Percentiles rank a stretch among this genome's conserved stretches.
Conservation (phyloP, 1,139 yeast species). For the Hansenula lynferdii region DNA sequence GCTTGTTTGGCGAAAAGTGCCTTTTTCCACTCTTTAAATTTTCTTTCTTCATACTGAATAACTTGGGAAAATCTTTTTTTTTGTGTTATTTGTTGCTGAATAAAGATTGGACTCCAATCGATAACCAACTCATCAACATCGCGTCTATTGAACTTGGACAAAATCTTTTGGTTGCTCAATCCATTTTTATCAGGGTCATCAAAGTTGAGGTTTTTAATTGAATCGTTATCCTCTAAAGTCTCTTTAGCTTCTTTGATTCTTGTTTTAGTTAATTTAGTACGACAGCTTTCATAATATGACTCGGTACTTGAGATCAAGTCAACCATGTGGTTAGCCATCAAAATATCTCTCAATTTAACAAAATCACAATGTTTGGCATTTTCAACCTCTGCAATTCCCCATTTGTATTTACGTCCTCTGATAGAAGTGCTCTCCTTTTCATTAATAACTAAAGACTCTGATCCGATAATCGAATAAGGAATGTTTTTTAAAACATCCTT, state of each 20-base stretch:
- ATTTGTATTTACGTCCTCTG: slow-evolving; percentile 61
- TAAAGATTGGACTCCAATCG: slow-evolving; percentile 44
- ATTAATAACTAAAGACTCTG: slow-evolving; percentile 31
- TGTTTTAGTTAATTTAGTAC: slow-evolving; percentile 38
- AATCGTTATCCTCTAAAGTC: slow-evolving; percentile 19
- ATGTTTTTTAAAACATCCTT: slow-evolving; percentile 27
- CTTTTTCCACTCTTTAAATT: slow-evolving; percentile 63
- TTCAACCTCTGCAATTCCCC: slow-evolving; percentile 76
- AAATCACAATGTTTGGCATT: slow-evolving; percentile 64
- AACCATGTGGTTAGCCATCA: slow-evolving; percentile 51
- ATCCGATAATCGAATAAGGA: slow-evolving; percentile 62
- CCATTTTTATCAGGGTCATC: slow-evolving; percentile 27
- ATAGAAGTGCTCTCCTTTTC: slow-evolving; percentile 33
- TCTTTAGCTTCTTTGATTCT: slow-evolving; percentile 32
- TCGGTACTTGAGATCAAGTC: slow-evolving; percentile 58
- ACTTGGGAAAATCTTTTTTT: slow-evolving; percentile 44
- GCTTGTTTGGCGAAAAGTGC: slow-evolving; percentile 54
- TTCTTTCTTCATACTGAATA: slow-evolving; percentile 49
- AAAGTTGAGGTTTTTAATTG: slow-evolving; percentile 20
- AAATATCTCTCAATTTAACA: slow-evolving; percentile 40
- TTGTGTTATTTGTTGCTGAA: slow-evolving; percentile 40
- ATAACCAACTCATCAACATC: slow-evolving; percentile 35
- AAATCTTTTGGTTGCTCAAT: slow-evolving; percentile 30
- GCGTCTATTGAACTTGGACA: slow-evolving; percentile 35
- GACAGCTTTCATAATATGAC: slow-evolving; percentile 48